Evolutionary conservation across 2,329 filamentous ascomycete species (phyloP).

Genomic region (Fusarium sp.): DNA sequence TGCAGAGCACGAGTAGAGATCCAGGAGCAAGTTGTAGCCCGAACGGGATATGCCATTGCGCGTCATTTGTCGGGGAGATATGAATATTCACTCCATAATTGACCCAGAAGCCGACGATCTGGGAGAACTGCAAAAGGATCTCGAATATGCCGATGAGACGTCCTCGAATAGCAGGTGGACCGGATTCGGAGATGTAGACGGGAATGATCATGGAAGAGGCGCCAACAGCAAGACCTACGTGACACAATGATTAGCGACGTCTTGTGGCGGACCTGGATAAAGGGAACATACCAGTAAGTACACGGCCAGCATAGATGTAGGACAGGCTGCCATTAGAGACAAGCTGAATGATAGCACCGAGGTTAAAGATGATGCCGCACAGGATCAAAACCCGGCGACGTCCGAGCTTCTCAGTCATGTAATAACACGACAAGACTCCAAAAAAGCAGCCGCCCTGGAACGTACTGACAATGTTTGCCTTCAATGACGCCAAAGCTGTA

Average conservation of each 20-base stretch:
- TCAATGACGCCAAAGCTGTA: background rate
- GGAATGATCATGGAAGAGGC: slow-evolving; percentile 20
- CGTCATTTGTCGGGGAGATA: background rate
- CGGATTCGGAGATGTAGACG: slow-evolving; percentile 25
- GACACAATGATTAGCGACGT: accelerated
- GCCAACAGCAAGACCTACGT: background rate
- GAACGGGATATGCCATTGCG: slow-evolving; percentile 4
- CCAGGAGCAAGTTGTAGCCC: slow-evolving; percentile 1
- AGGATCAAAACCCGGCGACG: background rate
- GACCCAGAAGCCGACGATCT: slow-evolving; percentile 19
- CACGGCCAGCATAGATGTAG: slow-evolving; percentile 4
- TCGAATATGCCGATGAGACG: slow-evolving; percentile 23
- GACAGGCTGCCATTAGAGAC: background rate
- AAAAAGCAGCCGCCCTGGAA: slow-evolving; percentile 9
- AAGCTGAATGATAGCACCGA: slow-evolving; percentile 2
- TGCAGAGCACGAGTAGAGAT: background rate
- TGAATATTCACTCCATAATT: slow-evolving; percentile 2
- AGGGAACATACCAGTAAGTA: background rate
- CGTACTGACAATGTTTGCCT: slow-evolving; percentile 10
- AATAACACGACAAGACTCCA: slow-evolving; percentile 1
- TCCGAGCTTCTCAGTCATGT: background rate
- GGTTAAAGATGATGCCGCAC: slow-evolving; percentile 1
- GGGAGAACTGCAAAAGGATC: slow-evolving; percentile 18
- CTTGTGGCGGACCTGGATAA: accelerated
- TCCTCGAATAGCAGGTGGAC: slow-evolving; percentile 17